Percentiles rank a stretch among this genome's conserved stretches.
phyloP scores from a whole-genome alignment of 306 rosid genomes.

The Vachellia collinsii region DNA sequence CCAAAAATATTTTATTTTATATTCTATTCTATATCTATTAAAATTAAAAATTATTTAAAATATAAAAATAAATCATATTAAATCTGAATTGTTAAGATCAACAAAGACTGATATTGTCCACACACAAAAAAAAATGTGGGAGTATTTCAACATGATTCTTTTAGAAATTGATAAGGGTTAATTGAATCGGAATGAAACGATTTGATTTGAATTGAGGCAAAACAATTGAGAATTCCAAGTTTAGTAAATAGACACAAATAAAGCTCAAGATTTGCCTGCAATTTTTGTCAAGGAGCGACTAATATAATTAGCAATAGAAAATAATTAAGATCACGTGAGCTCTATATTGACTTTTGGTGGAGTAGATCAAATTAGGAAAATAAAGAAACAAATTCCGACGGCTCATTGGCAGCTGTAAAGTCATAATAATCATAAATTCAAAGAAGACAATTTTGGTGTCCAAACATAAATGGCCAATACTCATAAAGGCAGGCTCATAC shows the following conservation, averaged over 20 bases:
- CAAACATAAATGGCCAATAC: not conserved
- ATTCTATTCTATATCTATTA: too few species aligned
- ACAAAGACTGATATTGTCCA: too few species aligned
- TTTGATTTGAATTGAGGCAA: not conserved
- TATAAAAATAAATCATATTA: too few species aligned
- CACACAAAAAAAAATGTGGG: too few species aligned
- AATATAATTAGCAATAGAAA: too few species aligned
- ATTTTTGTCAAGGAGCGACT: not conserved
- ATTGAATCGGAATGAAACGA: not conserved
- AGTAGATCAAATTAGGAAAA: not conserved
- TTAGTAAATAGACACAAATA: not conserved
- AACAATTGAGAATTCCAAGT: not conserved
- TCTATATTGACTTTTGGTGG: not conserved
- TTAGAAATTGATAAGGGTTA: too few species aligned
- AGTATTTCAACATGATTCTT: too few species aligned
- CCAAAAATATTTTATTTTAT: too few species aligned
- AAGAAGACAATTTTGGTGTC: not conserved
- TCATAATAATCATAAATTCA: not conserved
- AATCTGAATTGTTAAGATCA: too few species aligned
- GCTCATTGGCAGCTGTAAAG: not conserved
- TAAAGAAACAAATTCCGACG: conserved; percentile 3
- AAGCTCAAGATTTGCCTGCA: not conserved
- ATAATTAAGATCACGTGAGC: not conserved
- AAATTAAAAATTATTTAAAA: too few species aligned
- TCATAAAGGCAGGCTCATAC: not conserved